Conservation (phyloP, 768 basidiomycete species). For the Nevesoporus exiguus region DNA sequence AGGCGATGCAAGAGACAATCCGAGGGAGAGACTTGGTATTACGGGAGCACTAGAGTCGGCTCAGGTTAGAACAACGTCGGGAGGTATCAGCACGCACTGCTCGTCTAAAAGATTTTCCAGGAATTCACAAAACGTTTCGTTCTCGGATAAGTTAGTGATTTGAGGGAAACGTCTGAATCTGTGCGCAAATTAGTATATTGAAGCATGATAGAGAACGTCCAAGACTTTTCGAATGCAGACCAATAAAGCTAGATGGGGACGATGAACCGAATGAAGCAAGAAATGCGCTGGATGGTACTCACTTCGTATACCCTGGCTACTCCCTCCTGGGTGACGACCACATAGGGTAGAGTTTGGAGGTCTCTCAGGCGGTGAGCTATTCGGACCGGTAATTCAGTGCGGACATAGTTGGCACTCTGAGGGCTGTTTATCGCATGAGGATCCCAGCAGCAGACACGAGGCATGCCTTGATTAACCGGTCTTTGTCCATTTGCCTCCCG, state of each 20-base stretch:
- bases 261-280: background rate
- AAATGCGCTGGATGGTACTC: constrained; percentile 24
- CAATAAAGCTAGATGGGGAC: constrained; percentile 62
- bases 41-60: constrained; percentile 57
- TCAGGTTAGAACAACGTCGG: constrained; percentile 8
- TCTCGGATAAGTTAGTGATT: constrained; percentile 69
- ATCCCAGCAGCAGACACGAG: background rate
- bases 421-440: background rate
- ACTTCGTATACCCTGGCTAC: constrained; percentile 85
- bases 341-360: constrained; percentile 80
- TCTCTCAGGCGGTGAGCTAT: constrained; percentile 87
- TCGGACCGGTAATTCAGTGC: constrained; percentile 83
- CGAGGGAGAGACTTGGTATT: constrained; percentile 79
- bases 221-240: constrained; percentile 81
- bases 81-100: constrained; percentile 52
- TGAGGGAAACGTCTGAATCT: constrained; percentile 74
- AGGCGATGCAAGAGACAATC: constrained; percentile 80
- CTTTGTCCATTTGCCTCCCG: constrained; percentile 78
- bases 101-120: constrained; percentile 60
- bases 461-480: constrained; percentile 69
- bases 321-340: constrained; percentile 82
- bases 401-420: constrained; percentile 88
- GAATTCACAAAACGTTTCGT: constrained; percentile 76
- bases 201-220: background rate
- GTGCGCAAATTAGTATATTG: constrained; percentile 16